phyloP scores from a whole-genome alignment of 768 basidiomycete genomes.

The Coprinellus aureogranulatus region DNA sequence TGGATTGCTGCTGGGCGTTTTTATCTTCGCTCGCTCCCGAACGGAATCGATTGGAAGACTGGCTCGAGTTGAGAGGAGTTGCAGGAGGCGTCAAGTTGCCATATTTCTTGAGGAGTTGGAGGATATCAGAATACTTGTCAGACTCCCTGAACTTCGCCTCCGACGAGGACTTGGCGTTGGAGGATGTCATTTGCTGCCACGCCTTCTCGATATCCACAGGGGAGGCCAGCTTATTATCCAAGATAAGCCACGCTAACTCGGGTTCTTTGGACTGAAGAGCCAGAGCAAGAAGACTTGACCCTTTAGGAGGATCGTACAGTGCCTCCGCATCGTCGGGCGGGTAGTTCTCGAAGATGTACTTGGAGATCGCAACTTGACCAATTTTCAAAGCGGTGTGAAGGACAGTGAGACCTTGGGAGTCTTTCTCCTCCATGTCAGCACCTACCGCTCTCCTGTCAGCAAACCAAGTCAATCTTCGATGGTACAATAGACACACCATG shows the following conservation, averaged over 20 bases:
- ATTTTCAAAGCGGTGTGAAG: constrained; percentile 62
- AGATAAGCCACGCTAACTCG: constrained; percentile 61
- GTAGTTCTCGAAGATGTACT: constrained; percentile 61
- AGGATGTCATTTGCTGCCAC: constrained; percentile 48
- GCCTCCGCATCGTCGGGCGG: constrained; percentile 54
- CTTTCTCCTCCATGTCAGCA: constrained; percentile 70
- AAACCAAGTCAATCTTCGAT: too few species aligned
- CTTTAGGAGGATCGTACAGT: constrained; percentile 46
- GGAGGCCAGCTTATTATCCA: constrained; percentile 55
- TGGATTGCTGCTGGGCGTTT: neutral
- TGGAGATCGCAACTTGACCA: constrained; percentile 52
- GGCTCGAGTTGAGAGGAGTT: constrained; percentile 18
- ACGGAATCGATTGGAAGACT: constrained; percentile 6
- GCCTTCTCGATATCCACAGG: constrained; percentile 47
- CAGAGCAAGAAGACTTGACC: constrained; percentile 49
- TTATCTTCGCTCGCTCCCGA: neutral
- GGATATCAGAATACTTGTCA: constrained; percentile 9
- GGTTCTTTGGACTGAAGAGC: constrained; percentile 63
- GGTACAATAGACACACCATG: constrained; percentile 70
- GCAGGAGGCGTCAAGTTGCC: constrained; percentile 51
- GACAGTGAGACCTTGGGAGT: constrained; percentile 55
- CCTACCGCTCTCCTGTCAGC: too few species aligned
- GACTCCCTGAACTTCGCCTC: neutral
- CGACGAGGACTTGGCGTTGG: neutral
- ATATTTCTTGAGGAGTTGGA: constrained; percentile 31